phyloP scores from a whole-genome alignment of 2,329 filamentous ascomycete genomes.

The Clarireedia paspali region DNA sequence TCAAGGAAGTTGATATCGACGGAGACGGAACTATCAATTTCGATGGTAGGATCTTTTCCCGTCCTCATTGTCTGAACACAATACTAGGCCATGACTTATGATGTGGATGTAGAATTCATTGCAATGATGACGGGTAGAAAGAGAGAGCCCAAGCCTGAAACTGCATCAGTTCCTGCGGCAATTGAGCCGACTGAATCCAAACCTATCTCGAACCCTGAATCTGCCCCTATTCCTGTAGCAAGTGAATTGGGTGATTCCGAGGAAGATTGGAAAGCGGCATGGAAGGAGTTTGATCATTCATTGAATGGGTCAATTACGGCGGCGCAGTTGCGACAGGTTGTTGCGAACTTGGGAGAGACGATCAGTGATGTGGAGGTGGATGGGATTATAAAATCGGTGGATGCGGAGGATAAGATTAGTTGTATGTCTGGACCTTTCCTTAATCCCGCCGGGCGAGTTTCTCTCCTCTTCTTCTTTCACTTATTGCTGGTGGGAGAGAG shows the following conservation, averaged over 20 bases:
- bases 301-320: conserved; percentile 30
- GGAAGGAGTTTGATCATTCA: conserved; percentile 31
- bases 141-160: conserved; percentile 10
- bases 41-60: conserved; percentile 37
- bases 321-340: conserved; percentile 30
- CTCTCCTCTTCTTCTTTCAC: background rate
- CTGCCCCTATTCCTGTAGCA: background rate
- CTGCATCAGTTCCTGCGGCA: background rate
- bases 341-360: conserved; percentile 28
- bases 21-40: conserved; percentile 60
- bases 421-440: conserved; percentile 26
- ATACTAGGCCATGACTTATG: background rate
- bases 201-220: background rate
- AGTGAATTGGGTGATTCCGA: conserved; percentile 16
- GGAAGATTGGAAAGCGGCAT: conserved; percentile 29
- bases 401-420: conserved; percentile 31
- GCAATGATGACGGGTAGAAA: conserved; percentile 36
- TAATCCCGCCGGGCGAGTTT: background rate
- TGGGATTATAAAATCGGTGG: conserved; percentile 29
- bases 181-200: background rate
- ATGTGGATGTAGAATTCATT: conserved; percentile 31
- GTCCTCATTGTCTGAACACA: background rate
- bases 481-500: background rate
- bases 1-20: conserved; percentile 59
- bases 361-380: conserved; percentile 31